Percentiles rank a stretch among this genome's conserved stretches.
phyloP scores from a whole-genome alignment of 495 filamentous ascomycete genomes.

The Aspergillus leporis region DNA sequence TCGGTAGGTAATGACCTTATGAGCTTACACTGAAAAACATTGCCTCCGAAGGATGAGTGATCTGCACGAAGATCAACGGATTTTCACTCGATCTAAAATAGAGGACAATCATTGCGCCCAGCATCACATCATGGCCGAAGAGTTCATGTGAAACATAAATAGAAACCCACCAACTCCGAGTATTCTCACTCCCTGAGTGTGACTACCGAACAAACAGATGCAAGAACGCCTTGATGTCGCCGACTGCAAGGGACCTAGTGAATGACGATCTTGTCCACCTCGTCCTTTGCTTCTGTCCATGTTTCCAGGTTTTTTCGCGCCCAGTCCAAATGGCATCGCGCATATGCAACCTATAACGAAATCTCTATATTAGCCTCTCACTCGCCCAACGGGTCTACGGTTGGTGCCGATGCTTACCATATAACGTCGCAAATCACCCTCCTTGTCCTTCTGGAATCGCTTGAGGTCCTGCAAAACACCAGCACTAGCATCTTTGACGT shows the following conservation, averaged over 20 bases:
- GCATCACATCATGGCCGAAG: neutral
- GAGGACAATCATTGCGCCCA: neutral
- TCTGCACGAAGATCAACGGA: neutral
- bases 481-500: conserved; percentile 85
- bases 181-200: conserved; percentile 1
- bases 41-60: neutral
- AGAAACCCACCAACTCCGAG: conserved; percentile 20
- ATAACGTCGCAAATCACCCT: conserved; percentile 87
- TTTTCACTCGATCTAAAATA: conserved; percentile 2
- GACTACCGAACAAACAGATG: neutral
- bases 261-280: conserved; percentile 82
- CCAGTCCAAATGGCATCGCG: conserved; percentile 94
- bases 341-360: conserved; percentile 76
- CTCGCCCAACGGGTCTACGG: conserved; percentile 4
- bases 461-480: conserved; percentile 86
- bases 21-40: neutral
- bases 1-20: neutral
- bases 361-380: conserved; percentile 1
- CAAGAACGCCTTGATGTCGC: neutral
- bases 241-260: conserved; percentile 32
- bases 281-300: conserved; percentile 93
- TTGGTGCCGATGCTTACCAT: conserved; percentile 66
- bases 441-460: conserved; percentile 91
- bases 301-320: conserved; percentile 95
- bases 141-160: neutral